phyloP scores from a whole-genome alignment of 495 filamentous ascomycete species.

The Tetracladium marchalianum region DNA sequence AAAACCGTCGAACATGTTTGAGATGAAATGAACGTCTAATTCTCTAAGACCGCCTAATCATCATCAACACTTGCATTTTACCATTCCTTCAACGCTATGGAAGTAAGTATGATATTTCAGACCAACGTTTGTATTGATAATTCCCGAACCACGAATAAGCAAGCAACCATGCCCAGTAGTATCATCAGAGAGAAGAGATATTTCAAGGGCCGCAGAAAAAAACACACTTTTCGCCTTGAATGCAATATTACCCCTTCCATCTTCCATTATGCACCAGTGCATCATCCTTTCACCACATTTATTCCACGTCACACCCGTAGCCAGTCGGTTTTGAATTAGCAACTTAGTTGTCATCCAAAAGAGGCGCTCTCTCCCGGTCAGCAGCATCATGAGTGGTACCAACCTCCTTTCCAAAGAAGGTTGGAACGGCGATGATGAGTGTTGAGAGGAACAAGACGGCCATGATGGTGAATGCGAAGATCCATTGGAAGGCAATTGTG shows the following conservation, averaged over 20 bases:
- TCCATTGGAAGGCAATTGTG: conserved; percentile 74
- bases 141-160: not conserved
- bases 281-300: too few species aligned
- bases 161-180: conserved; percentile 2
- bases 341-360: conserved; percentile 24
- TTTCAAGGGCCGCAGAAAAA: not conserved
- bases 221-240: conserved; percentile 6
- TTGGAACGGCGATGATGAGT: conserved; percentile 52
- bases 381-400: conserved; percentile 3
- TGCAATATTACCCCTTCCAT: not conserved
- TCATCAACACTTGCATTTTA: too few species aligned
- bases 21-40: too few species aligned
- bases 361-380: conserved; percentile 42
- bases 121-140: too few species aligned
- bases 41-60: too few species aligned
- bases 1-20: too few species aligned
- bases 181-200: not conserved
- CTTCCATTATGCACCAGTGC: too few species aligned
- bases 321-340: too few species aligned
- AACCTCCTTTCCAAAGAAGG: conserved; percentile 42
- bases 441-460: conserved; percentile 58
- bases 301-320: too few species aligned
- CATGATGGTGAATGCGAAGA: conserved; percentile 82
- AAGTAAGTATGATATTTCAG: too few species aligned
- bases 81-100: too few species aligned